These are phyloP conservation scores for Ustilago hordei DNA, from an alignment of 1,284 basidiomycete genomes.

Conservation along the genomic window DNA sequence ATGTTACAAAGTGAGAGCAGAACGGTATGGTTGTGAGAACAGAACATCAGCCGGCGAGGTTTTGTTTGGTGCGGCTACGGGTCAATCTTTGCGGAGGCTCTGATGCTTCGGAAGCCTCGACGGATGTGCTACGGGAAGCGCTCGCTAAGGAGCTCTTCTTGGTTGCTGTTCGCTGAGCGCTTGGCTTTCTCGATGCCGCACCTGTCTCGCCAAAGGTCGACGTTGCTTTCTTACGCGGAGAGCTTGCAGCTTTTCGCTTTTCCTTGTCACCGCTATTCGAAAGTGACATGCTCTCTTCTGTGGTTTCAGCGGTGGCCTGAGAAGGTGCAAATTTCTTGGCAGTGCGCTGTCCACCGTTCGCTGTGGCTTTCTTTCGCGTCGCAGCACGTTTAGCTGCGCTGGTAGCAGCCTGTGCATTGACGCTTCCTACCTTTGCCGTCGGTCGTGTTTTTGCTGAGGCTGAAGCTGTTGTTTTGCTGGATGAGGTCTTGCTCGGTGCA, in stretches of 20 bases:
- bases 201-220: not conserved
- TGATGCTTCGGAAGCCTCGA: slow-evolving; percentile 10
- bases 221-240: slow-evolving; percentile 14
- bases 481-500: not conserved
- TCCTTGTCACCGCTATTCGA: not conserved
- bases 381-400: not conserved
- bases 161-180: slow-evolving; percentile 6
- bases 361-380: slow-evolving; percentile 9
- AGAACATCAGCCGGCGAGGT: slow-evolving; percentile 23
- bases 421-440: not conserved
- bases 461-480: slow-evolving; percentile 9
- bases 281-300: not conserved
- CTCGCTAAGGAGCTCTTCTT: slow-evolving; percentile 13
- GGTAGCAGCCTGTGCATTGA: not conserved
- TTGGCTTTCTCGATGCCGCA: not conserved
- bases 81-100: slow-evolving; percentile 33
- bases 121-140: slow-evolving; percentile 14
- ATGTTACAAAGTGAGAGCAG: not conserved
- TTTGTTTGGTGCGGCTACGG: slow-evolving; percentile 41
- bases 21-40: not conserved
- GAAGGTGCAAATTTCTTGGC: not conserved
- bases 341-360: not conserved
- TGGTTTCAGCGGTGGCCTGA: not conserved
- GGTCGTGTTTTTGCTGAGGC: slow-evolving; percentile 7
- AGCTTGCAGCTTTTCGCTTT: slow-evolving; percentile 2